Evolutionary conservation across 768 basidiomycete species (phyloP), one percentile per base, ranked within the genome.

Genomic region (Amanita muscaria): DNA sequence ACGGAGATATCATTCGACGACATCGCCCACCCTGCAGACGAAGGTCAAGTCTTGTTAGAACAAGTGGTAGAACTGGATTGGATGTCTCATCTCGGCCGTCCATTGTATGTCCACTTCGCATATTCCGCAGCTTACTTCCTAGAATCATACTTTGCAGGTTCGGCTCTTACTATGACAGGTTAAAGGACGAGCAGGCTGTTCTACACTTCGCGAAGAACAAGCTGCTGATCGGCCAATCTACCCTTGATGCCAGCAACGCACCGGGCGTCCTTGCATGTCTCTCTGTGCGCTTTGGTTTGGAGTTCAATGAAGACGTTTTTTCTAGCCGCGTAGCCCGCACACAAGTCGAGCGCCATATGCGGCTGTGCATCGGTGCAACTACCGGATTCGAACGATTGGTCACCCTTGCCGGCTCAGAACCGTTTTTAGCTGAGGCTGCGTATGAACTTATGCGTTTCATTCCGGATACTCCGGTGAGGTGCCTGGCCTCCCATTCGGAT

Each of bases 351-450:
- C 23, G 38, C 3, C 61, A 63, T 45, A 52, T 63, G 55, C 59
- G 58, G 2, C 37, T 63, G 25, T 49, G 50, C 25, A 40, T 54
- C n/a, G 30, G 19, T 23, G 54, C 53, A 11, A 36, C 27, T 22
- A 14, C 49, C 12, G 49, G 45, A n/a, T 52, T 59, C 31, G 47
- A 54, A 22, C 38, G 32, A 21, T 35, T 56, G 21, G 37, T 56
- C 43, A 63, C 60, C 36, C 36, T 51, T 6, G 49, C 53, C 4
- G 37, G 53, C 3, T 62, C 60, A 1, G 60, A 62, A 46, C 60
- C 61, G 10, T 30, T 60, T 18, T 51, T 63, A 11, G 53, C 57
- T 1, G 60, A 61, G 49, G 60, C 57, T n/a, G 51, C 60, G 10
- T 53, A 33, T 39, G 12, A 19, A 9, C 19, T 52, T 32, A 54